Base-by-base conservation (phyloP, 2,329 filamentous ascomycete species). In the Botrytis squamosa region DNA sequence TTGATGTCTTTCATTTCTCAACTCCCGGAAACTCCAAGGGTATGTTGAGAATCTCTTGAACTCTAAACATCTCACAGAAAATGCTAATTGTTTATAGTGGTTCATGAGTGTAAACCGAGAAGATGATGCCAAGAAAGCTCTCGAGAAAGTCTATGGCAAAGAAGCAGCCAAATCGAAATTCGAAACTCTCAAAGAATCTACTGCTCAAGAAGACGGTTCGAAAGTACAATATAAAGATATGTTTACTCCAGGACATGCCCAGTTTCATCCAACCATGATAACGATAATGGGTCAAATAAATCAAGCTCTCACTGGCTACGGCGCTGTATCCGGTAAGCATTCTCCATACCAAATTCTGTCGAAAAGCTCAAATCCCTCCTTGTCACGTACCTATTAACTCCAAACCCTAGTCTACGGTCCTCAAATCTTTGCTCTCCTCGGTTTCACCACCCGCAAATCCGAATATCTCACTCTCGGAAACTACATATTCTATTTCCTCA, bases 271-370 rank as follows among this genome's bases (percentile, higher is more conserved):
- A 0, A 89, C 87, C 1, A 83, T 89, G 77, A 82, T 91, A 38
- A 89, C 88, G 0, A 83, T 90, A 66, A 90, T 90, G 88, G 88
- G 88, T 1, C 88, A 91, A 79, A 80, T 90, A 76, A 90, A 90
- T 76, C 89, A 90, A 79, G 87, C 86, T 1, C 80, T 88, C 69
- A 88, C 86, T 0, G 86, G 86, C 14, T 89, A 89, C 72, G 87
- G 87, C 4, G 89, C 88, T 0, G 87, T 91, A 4, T 88, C 85
- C 22, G 64, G 64, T 67, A 25, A 52, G 33, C 14, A 49, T 18
- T 10, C 44, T 33, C 22, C 3, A 66, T 38, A 18, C 14, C 14
- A 14, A 38, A 1, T 33, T n/a, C 7, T 9, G 18, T 18, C 36
- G 0, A 3, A 14, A 38, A n/a, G 8, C n/a, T 38, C 7, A n/a